Conservation (phyloP, 495 filamentous ascomycete species). For the Aspergillus funiculosus region DNA sequence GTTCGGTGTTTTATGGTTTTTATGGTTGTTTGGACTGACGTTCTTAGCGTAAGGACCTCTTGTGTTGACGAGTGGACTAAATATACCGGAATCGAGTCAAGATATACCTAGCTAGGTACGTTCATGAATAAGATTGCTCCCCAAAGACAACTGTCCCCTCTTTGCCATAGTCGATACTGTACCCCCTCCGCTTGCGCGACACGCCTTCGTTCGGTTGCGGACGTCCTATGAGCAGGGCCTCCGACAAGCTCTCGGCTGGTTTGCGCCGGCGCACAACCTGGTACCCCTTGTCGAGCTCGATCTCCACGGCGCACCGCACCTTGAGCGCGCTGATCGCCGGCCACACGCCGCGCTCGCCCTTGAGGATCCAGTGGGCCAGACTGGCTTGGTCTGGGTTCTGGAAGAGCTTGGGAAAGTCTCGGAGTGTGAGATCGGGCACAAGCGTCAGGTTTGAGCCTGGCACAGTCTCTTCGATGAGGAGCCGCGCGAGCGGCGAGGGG, state of each 20-base stretch:
- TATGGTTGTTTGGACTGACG: no score
- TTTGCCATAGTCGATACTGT: conserved; percentile 13
- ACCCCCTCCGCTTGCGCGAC: conserved; percentile 23
- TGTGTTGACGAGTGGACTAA: no score
- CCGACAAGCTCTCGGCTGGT: conserved; percentile 30
- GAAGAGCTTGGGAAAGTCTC: conserved; percentile 69
- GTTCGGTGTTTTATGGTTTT: no score
- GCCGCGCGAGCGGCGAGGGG: conserved; percentile 60
- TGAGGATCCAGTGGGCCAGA: conserved; percentile 77
- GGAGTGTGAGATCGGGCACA: conserved; percentile 67
- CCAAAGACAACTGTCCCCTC: conserved; percentile 5
- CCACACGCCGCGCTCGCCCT: conserved; percentile 86
- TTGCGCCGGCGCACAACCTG: conserved; percentile 63
- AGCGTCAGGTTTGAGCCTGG: conserved; percentile 76
- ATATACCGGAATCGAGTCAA: not conserved
- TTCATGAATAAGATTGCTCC: conserved; percentile 7
- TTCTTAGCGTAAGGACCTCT: no score
- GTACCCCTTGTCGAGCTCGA: conserved; percentile 78
- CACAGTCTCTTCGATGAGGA: conserved; percentile 82
- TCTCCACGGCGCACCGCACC: conserved; percentile 80
- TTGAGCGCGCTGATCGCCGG: conserved; percentile 80
- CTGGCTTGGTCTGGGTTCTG: conserved; percentile 71
- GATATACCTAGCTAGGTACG: not conserved
- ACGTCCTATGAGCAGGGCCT: conserved; percentile 1
- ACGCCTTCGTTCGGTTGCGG: conserved; percentile 29